Base-by-base conservation (phyloP, 2,329 filamentous ascomycete genomes). In the Fusarium anguioides region DNA sequence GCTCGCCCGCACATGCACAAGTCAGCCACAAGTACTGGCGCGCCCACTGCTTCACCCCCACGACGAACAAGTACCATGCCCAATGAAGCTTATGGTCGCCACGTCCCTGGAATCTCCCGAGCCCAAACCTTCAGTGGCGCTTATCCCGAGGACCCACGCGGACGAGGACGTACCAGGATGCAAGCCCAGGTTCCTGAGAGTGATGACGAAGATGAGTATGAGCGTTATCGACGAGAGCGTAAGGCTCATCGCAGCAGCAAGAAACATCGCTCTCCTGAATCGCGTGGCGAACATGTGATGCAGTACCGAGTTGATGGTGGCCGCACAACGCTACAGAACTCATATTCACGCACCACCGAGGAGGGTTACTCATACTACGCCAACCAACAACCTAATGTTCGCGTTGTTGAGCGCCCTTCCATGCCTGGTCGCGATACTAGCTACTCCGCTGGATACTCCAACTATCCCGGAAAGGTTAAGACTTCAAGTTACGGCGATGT, bases 61-160 rank as follows among this genome's bases (percentile, higher is more conserved):
- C 75, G 75, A 29, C 66, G 80, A 39, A 74, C 74, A 27, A 75
- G 74, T 61, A 80, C 78, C 4, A 77, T 78, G 74, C 78, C 78
- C 4, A 58, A 64, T 7, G 77, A 79, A 7, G 66, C 29, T 4
- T 76, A 75, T 50, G 17, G 58, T 26, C 76, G 77, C 14, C 70
- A 75, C 10, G 63, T 72, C 2, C 76, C 77, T 5, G 61, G 55
- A 6, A 66, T 78, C 5, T 36, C 70, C 11, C 73, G 80, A 36
- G 60, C 80, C 4, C 68, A 79, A 46, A 81, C 79, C 0, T 81
- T 73, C 47, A 72, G 71, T 35, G 68, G 61, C 14, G 59, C 50
- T 18, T 74, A 74, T 41, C 61, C 68, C 7, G 74, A 76, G 3
- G 73, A 76, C 11, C 63, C 72, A 8, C 78, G 79, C 7, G 80